phyloP scores from a whole-genome alignment of 306 rosid genomes.

The Vigna radiata region DNA sequence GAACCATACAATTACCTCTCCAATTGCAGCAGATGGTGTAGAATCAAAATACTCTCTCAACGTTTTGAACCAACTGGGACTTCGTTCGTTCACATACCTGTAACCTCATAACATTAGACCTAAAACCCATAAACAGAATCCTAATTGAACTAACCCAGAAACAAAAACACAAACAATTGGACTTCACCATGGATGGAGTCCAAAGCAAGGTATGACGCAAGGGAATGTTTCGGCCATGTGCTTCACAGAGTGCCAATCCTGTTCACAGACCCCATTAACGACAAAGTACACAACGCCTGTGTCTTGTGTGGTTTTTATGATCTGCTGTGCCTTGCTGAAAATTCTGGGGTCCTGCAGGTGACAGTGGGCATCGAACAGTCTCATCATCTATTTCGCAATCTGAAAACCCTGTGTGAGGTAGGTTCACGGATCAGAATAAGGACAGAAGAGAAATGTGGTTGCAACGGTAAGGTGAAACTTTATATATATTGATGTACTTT shows the following conservation, averaged over 20 bases:
- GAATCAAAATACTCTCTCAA: slow-evolving; percentile 67
- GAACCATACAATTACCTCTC: slow-evolving; percentile 62
- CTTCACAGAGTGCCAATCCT: slow-evolving; percentile 82
- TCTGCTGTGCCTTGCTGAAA: slow-evolving; percentile 55
- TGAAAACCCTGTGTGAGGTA: not conserved
- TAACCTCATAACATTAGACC: not conserved
- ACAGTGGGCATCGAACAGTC: slow-evolving; percentile 89
- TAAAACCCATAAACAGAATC: not conserved
- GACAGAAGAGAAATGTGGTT: no score
- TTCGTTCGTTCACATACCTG: slow-evolving; percentile 78
- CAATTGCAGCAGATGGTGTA: slow-evolving; percentile 83
- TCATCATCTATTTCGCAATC: slow-evolving; percentile 45
- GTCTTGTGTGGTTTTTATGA: slow-evolving; percentile 61
- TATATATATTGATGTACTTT: no score
- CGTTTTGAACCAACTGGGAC: slow-evolving; percentile 68
- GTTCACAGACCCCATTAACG: slow-evolving; percentile 81
- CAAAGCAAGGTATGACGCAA: slow-evolving; percentile 76
- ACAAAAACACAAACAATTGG: not conserved
- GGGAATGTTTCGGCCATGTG: slow-evolving; percentile 63
- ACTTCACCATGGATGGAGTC: slow-evolving; percentile 85
- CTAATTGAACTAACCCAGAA: not conserved
- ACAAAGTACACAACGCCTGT: slow-evolving; percentile 70
- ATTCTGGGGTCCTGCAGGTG: slow-evolving; percentile 90
- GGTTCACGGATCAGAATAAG: no score
- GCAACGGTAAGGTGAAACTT: no score